These are phyloP conservation scores for Periglandula ipomoeae DNA, from an alignment of 2,329 filamentous ascomycete genomes.

Conservation along the genomic window DNA sequence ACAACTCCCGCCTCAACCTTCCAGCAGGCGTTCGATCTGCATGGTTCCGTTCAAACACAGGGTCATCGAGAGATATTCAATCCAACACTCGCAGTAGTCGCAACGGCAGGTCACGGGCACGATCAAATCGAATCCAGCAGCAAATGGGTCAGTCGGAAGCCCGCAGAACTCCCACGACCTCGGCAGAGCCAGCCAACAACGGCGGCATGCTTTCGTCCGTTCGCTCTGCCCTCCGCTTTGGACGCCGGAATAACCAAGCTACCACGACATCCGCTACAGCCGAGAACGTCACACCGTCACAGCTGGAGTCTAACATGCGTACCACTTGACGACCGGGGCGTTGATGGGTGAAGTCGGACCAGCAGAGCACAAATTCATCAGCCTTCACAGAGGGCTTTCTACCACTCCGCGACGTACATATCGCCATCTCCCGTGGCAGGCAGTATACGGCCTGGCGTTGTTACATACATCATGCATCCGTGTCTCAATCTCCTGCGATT, in stretches of 20 bases:
- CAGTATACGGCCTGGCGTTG: neutral
- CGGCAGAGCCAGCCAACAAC: conserved; percentile 1
- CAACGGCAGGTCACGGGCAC: conserved; percentile 1
- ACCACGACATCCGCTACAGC: conserved; percentile 11
- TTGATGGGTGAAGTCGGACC: too few species aligned
- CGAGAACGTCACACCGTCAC: conserved; percentile 31
- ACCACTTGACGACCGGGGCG: conserved; percentile 7
- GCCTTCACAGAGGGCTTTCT: too few species aligned
- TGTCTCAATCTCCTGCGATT: neutral
- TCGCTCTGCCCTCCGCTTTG: conserved; percentile 23
- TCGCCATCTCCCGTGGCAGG: neutral
- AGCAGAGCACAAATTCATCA: too few species aligned
- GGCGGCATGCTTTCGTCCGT: conserved; percentile 22
- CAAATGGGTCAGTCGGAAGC: conserved; percentile 7
- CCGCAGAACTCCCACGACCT: conserved; percentile 6
- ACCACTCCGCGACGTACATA: neutral
- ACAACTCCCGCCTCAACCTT: conserved; percentile 38
- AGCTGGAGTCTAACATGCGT: conserved; percentile 36
- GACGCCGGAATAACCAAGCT: conserved; percentile 17
- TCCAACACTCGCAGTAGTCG: neutral
- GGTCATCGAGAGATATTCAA: neutral
- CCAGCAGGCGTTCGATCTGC: conserved; percentile 32
- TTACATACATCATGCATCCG: neutral
- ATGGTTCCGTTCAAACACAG: conserved; percentile 22
- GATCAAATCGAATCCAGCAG: conserved; percentile 1